Conservation (phyloP, 2,329 filamentous ascomycete species). For the Pseudogymnoascus sp. region DNA sequence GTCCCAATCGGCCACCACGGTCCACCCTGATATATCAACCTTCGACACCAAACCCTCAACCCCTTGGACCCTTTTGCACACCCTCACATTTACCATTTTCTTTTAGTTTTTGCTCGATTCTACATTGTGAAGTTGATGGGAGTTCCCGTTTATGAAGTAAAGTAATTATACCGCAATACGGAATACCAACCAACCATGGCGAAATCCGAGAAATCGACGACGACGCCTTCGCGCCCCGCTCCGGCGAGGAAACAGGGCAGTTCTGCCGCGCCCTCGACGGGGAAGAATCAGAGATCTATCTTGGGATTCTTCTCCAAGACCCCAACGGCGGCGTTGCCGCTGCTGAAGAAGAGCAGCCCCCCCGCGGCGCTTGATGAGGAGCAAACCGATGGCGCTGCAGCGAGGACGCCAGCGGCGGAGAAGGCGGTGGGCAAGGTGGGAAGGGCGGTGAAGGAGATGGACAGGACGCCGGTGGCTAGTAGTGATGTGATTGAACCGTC, state of each 20-base stretch:
- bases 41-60: not conserved
- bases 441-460: conserved; percentile 16
- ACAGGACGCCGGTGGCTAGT: conserved; percentile 68
- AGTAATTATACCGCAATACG: not conserved
- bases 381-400: conserved; percentile 31
- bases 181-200: not conserved
- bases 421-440: conserved; percentile 25
- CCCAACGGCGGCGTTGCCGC: conserved; percentile 27
- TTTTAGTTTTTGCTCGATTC: not conserved
- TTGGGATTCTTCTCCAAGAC: conserved; percentile 70
- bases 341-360: conserved; percentile 22
- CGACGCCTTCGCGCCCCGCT: not conserved
- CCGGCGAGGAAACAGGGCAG: not conserved
- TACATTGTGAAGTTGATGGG: not conserved
- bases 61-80: not conserved
- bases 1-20: not conserved
- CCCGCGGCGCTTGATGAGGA: not conserved
- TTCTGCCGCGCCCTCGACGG: not conserved
- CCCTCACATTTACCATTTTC: too few species aligned
- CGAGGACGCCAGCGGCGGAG: conserved; percentile 21
- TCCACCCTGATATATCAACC: not conserved
- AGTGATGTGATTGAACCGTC: conserved; percentile 64
- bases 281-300: conserved; percentile 61
- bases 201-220: not conserved
- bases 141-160: too few species aligned